phyloP scores from a whole-genome alignment of 2,329 filamentous ascomycete genomes.

The Myriosclerotinia curreyana region DNA sequence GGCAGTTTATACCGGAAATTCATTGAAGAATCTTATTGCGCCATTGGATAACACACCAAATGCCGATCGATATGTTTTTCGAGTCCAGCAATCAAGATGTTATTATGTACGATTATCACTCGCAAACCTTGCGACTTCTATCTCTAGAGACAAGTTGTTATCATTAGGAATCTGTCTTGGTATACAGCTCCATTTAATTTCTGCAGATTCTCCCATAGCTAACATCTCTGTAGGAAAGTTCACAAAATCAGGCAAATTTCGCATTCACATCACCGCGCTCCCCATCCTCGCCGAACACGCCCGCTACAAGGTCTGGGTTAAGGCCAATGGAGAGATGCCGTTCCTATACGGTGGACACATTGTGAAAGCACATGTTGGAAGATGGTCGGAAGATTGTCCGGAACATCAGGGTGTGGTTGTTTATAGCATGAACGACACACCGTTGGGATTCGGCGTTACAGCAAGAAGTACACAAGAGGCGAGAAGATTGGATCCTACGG shows the following conservation, averaged over 20 bases:
- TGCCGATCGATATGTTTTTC: constrained; percentile 80
- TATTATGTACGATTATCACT: constrained; percentile 90
- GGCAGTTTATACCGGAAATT: constrained; percentile 86
- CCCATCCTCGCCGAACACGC: constrained; percentile 87
- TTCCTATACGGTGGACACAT: constrained; percentile 93
- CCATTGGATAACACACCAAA: constrained; percentile 65
- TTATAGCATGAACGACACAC: constrained; percentile 86
- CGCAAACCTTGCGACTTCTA: constrained; percentile 85
- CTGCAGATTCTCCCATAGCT: constrained; percentile 14
- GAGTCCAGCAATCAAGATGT: constrained; percentile 75
- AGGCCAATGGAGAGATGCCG: constrained; percentile 94
- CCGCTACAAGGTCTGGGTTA: constrained; percentile 96
- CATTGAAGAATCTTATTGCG: constrained; percentile 79
- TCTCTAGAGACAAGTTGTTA: constrained; percentile 77
- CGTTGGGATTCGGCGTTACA: constrained; percentile 90
- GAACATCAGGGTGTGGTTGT: constrained; percentile 92
- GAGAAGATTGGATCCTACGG: constrained; percentile 82
- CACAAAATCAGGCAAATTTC: constrained; percentile 94
- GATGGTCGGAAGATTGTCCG: constrained; percentile 87
- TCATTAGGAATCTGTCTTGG: constrained; percentile 84
- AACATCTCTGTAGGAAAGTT: constrained; percentile 67
- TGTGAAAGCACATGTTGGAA: constrained; percentile 71
- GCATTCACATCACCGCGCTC: constrained; percentile 84
- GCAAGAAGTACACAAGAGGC: constrained; percentile 83
- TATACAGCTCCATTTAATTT: constrained; percentile 34